Evolutionary conservation across 2,329 filamentous ascomycete genomes (phyloP), one percentile per base, ranked within the genome.

Genomic region (Paracorniculantispora psalliotae): DNA sequence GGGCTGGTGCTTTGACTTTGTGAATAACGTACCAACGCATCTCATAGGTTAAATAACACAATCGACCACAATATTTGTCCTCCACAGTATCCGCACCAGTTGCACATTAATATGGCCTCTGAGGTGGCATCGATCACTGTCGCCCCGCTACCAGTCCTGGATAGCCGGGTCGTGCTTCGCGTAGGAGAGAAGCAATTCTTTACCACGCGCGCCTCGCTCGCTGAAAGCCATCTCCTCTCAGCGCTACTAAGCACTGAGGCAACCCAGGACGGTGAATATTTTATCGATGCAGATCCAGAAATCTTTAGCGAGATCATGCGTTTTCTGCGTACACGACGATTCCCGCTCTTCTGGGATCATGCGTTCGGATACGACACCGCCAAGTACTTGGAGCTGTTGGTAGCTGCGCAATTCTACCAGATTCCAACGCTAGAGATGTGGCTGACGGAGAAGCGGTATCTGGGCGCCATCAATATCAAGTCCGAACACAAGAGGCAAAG

Each of bases 211-310:
- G 47, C 61, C 19, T 66, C 64, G 17, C 46, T 64, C 35, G 53
- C 59, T 44, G 57, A 59, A 25, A 62, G 56, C 49, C 30, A 44
- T 19, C 63, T 65, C 50, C 63, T 64, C 56, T 19, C 57, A 3
- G 44, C 57, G 25, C 60, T 65, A 15, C 61, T 59, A 8, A 47
- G 50, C 54, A 48, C 44, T 4, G 54, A 57, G 13, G 37, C 58
- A 1, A 58, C 41, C 2, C 57, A 61, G 4, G 65, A 72, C 21
- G 59, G 60, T 19, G 52, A 69, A 15, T 73, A 72, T 64, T 75
- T 75, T 63, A 59, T 77, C 37, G 73, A 76, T 61, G 68, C 69
- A 0, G 73, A 76, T 57, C 67, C 69, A 0, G 65, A 66, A 3
- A 56, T 73, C 6, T 77, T 77, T 61, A 61, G 63, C 15, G 67